Evolutionary conservation across 768 basidiomycete species (phyloP).

Genomic region (Suillus bovinus): DNA sequence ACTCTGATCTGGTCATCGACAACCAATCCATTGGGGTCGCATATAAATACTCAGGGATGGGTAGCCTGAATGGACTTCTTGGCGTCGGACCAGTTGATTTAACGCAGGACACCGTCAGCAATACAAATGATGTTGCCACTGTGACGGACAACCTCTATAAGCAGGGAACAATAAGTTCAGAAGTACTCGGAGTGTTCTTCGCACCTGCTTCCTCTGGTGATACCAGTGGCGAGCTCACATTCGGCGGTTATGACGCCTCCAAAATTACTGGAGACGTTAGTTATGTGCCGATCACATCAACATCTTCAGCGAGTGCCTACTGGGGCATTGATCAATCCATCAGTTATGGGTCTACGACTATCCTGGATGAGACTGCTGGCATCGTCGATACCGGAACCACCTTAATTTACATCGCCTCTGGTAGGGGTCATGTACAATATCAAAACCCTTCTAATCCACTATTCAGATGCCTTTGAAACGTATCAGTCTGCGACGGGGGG

Average conservation of each 20-base stretch:
- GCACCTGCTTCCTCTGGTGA: constrained; percentile 22
- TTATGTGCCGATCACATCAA: constrained; percentile 32
- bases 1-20: constrained; percentile 16
- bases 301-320: constrained; percentile 30
- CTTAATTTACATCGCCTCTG: too few species aligned
- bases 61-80: constrained; percentile 37
- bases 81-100: constrained; percentile 4
- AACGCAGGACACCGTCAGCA: background rate
- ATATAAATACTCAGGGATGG: constrained; percentile 13
- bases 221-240: constrained; percentile 39
- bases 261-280: constrained; percentile 35
- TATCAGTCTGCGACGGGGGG: constrained; percentile 12
- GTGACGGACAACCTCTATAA: constrained; percentile 36
- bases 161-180: constrained; percentile 27
- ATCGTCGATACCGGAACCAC: too few species aligned
- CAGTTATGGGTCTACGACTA: too few species aligned
- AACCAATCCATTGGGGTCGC: constrained; percentile 38
- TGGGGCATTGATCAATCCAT: constrained; percentile 37
- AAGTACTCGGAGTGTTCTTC: constrained; percentile 33
- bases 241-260: constrained; percentile 33
- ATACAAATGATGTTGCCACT: constrained; percentile 11
- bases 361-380: too few species aligned
- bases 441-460: too few species aligned
- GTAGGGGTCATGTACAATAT: too few species aligned
- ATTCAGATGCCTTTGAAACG: too few species aligned